phyloP scores from a whole-genome alignment of 1,139 yeast genomes.

The Blastobotrys indianensis region DNA sequence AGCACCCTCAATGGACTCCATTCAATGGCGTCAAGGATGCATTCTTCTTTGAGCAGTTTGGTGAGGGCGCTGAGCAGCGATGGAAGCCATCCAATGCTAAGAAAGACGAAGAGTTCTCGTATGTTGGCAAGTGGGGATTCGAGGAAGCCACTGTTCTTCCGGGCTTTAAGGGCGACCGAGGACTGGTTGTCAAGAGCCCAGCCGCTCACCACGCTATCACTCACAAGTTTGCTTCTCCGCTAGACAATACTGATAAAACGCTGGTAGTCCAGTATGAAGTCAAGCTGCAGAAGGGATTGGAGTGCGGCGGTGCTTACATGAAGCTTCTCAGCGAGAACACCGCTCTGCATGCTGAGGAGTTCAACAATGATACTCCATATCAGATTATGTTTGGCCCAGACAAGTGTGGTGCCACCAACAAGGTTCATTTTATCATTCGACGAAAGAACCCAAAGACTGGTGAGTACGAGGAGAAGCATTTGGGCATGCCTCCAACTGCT shows the following conservation, averaged over 20 bases:
- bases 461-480: conserved; percentile 60
- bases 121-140: conserved; percentile 69
- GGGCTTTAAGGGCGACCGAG: conserved; percentile 59
- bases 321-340: conserved; percentile 58
- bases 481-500: conserved; percentile 62
- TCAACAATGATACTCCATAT: conserved; percentile 62
- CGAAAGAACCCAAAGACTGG: conserved; percentile 53
- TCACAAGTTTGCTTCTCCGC: conserved; percentile 47
- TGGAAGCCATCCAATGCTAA: conserved; percentile 64
- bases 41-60: conserved; percentile 69
- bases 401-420: conserved; percentile 73
- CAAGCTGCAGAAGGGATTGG: conserved; percentile 67
- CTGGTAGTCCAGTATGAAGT: conserved; percentile 86
- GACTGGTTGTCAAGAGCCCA: conserved; percentile 65
- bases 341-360: conserved; percentile 41
- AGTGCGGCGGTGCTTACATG: conserved; percentile 86
- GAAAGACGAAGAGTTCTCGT: conserved; percentile 48
- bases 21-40: conserved; percentile 24
- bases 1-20: conserved; percentile 26
- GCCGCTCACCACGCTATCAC: conserved; percentile 81
- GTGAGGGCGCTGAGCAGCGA: conserved; percentile 38
- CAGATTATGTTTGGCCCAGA: conserved; percentile 95
- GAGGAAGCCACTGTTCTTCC: conserved; percentile 53
- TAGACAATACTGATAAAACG: conserved; percentile 54
- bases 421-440: conserved; percentile 68